Conservation (phyloP, 352 stramenopile species). For the Phytophthora citricola region DNA sequence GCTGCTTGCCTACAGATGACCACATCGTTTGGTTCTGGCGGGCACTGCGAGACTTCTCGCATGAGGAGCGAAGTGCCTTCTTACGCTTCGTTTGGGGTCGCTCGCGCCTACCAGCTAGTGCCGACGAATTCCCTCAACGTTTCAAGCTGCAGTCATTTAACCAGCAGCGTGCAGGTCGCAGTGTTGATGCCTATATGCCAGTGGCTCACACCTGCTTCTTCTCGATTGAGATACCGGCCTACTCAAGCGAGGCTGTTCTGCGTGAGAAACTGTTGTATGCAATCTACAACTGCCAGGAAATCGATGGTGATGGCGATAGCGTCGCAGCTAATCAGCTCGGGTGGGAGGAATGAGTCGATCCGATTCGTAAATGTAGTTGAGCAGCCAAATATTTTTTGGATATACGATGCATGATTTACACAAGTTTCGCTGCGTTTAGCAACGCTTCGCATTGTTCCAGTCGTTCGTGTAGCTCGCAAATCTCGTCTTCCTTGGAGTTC, state of each 20-base stretch:
- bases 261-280: conserved; percentile 88
- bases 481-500: conserved; percentile 38
- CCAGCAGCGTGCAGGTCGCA: conserved; percentile 51
- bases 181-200: conserved; percentile 90
- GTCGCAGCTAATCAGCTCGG: conserved; percentile 82
- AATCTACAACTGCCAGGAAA: conserved; percentile 95
- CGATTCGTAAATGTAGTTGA: not conserved
- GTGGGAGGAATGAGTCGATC: conserved; percentile 71
- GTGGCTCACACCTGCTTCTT: conserved; percentile 99
- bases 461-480: conserved; percentile 34
- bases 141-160: conserved; percentile 94
- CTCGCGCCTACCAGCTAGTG: conserved; percentile 82
- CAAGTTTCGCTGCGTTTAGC: conserved; percentile 21
- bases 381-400: conserved; percentile 12
- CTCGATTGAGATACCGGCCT: conserved; percentile 94
- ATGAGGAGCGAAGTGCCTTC: conserved; percentile 88
- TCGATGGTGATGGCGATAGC: conserved; percentile 88
- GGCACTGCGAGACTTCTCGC: conserved; percentile 74
- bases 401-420: conserved; percentile 27
- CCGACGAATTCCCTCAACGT: conserved; percentile 87
- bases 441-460: conserved; percentile 28
- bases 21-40: conserved; percentile 92
- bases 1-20: conserved; percentile 66
- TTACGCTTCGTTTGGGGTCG: conserved; percentile 94
- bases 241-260: conserved; percentile 86